These are phyloP conservation scores for Capronia coronata DNA, from an alignment of 2,329 filamentous ascomycete genomes.

Conservation along the genomic window DNA sequence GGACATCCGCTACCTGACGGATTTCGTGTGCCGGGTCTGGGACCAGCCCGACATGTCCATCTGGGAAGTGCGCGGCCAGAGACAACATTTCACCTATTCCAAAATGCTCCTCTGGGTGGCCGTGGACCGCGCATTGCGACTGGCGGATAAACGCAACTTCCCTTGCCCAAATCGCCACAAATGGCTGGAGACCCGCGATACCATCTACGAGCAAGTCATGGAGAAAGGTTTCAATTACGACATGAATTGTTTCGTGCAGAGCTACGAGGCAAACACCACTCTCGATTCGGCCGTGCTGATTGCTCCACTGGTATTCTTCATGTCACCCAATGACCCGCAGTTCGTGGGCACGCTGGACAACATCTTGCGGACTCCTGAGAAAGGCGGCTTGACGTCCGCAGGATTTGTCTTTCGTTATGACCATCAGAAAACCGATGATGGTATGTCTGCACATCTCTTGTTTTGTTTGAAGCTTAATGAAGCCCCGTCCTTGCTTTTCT, in stretches of 20 bases:
- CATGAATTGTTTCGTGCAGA: slow-evolving; percentile 65
- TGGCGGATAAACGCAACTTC: slow-evolving; percentile 67
- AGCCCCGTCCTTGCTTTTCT: too few species aligned
- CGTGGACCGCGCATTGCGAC: slow-evolving; percentile 65
- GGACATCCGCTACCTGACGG: slow-evolving; percentile 59
- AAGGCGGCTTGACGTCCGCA: slow-evolving; percentile 67
- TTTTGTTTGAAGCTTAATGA: neutral
- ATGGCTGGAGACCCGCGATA: slow-evolving; percentile 62
- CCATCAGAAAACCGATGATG: slow-evolving; percentile 61
- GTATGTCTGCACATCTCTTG: slow-evolving; percentile 37
- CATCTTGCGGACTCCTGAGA: slow-evolving; percentile 65
- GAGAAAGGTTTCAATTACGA: slow-evolving; percentile 67
- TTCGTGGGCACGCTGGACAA: slow-evolving; percentile 66
- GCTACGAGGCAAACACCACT: slow-evolving; percentile 63
- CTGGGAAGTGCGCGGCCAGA: slow-evolving; percentile 70
- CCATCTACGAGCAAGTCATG: slow-evolving; percentile 70
- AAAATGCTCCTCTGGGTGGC: slow-evolving; percentile 80
- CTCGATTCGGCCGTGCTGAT: slow-evolving; percentile 71
- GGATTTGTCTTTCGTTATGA: slow-evolving; percentile 72
- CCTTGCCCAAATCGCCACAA: slow-evolving; percentile 63
- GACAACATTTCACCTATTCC: slow-evolving; percentile 74
- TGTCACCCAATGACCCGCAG: slow-evolving; percentile 67
- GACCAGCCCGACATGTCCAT: slow-evolving; percentile 71
- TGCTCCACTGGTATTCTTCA: slow-evolving; percentile 72
- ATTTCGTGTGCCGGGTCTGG: slow-evolving; percentile 64